These are phyloP conservation scores for Neonectria faginata DNA, from an alignment of 2,329 filamentous ascomycete species.

Conservation along the genomic window DNA sequence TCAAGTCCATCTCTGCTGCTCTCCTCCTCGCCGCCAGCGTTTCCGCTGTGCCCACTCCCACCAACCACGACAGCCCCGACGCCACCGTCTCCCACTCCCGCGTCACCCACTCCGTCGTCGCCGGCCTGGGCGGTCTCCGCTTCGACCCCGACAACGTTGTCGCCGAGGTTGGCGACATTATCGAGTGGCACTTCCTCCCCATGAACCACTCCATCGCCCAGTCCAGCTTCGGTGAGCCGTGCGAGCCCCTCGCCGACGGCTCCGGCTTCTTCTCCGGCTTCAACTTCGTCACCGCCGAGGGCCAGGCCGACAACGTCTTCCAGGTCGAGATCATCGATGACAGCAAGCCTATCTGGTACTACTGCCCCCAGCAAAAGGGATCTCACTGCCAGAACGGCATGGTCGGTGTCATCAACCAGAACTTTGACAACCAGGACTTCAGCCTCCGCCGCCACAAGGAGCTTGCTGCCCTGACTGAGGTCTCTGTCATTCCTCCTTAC, in stretches of 20 bases:
- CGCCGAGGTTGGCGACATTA: conserved; percentile 60
- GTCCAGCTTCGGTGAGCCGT: conserved; percentile 57
- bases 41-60: conserved; percentile 50
- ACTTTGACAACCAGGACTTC: conserved; percentile 52
- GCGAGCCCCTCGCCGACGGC: conserved; percentile 53
- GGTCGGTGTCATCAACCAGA: conserved; percentile 63
- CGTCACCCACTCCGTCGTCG: conserved; percentile 60
- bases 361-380: conserved; percentile 56
- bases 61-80: conserved; percentile 44
- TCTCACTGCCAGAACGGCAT: conserved; percentile 63
- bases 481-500: conserved; percentile 47
- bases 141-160: conserved; percentile 64
- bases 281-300: conserved; percentile 51
- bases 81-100: conserved; percentile 52
- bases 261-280: conserved; percentile 61
- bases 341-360: conserved; percentile 58
- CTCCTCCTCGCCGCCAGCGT: conserved; percentile 48
- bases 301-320: conserved; percentile 57
- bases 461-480: conserved; percentile 49
- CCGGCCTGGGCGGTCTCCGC: conserved; percentile 57
- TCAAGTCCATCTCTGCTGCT: conserved; percentile 45
- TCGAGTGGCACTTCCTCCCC: conserved; percentile 68
- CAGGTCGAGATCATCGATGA: conserved; percentile 57
- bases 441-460: conserved; percentile 54
- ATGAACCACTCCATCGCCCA: conserved; percentile 62